These are phyloP conservation scores for Dactylellina haptotyla DNA, from an alignment of 2,329 filamentous ascomycete species.

Conservation along the genomic window DNA sequence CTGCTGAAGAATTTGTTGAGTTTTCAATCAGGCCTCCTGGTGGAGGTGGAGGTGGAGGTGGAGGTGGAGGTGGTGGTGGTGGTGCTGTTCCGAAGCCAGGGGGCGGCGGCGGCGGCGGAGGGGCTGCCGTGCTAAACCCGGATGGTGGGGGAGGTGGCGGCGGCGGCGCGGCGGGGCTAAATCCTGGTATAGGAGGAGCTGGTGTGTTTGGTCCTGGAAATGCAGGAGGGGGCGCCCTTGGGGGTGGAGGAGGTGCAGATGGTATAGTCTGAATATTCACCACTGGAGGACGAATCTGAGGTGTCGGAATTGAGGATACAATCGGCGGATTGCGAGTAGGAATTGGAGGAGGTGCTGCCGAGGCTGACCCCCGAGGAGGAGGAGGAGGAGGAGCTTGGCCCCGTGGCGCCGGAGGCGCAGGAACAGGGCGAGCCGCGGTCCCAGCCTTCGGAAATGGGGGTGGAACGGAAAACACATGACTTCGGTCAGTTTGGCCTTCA, in stretches of 20 bases:
- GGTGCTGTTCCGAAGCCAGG: slow-evolving; percentile 58
- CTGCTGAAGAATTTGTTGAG: slow-evolving; percentile 69
- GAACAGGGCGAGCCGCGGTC: slow-evolving; percentile 70
- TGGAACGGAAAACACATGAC: slow-evolving; percentile 76
- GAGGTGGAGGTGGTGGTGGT: slow-evolving; percentile 55
- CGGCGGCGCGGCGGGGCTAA: slow-evolving; percentile 63
- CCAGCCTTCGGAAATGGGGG: slow-evolving; percentile 72
- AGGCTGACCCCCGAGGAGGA: slow-evolving; percentile 65
- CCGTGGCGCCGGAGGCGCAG: slow-evolving; percentile 65
- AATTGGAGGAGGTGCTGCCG: slow-evolving; percentile 66
- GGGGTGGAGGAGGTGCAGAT: slow-evolving; percentile 59
- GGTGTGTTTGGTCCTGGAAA: slow-evolving; percentile 61
- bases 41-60: slow-evolving; percentile 65
- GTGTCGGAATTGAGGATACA: slow-evolving; percentile 62
- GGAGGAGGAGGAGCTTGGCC: slow-evolving; percentile 70
- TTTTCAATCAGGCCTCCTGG: slow-evolving; percentile 63
- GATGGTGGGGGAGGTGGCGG: slow-evolving; percentile 63
- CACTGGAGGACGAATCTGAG: slow-evolving; percentile 58
- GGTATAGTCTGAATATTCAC: slow-evolving; percentile 27
- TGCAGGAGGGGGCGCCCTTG: slow-evolving; percentile 60
- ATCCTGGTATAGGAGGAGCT: slow-evolving; percentile 61
- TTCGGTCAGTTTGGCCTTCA: slow-evolving; percentile 70
- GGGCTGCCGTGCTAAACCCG: slow-evolving; percentile 57
- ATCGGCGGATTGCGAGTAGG: slow-evolving; percentile 8
- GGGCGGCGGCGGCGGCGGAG: slow-evolving; percentile 62